Conservation (phyloP, 2,329 filamentous ascomycete species). For the Fusarium robinianum region DNA sequence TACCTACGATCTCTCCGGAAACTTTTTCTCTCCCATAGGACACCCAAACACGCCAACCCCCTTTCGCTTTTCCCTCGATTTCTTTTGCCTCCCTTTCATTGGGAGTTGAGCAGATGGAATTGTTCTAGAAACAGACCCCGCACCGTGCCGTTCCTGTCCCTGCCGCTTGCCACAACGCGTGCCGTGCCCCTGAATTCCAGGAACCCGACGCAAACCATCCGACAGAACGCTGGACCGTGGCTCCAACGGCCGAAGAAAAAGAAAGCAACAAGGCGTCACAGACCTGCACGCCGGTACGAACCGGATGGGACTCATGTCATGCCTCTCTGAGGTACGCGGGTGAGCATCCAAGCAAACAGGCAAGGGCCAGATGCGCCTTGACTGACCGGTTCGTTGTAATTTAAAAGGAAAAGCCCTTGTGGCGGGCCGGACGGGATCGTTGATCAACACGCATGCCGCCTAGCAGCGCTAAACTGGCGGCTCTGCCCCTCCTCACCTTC, state of each 20-base stretch:
- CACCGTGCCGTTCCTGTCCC: constrained; percentile 29
- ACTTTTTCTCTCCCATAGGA: no score
- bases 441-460: constrained; percentile 32
- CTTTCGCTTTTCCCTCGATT: constrained; percentile 6
- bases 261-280: no score
- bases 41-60: no score
- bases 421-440: constrained; percentile 34
- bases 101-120: constrained; percentile 28
- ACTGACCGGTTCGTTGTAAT: constrained; percentile 5
- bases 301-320: no score
- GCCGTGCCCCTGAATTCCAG: constrained; percentile 14
- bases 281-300: no score
- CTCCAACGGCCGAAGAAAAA: not conserved
- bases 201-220: constrained; percentile 5
- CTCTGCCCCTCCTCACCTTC: constrained; percentile 7
- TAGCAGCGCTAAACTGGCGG: constrained; percentile 28
- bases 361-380: not conserved
- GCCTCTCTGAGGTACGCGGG: not conserved
- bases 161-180: constrained; percentile 21
- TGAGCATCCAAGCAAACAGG: not conserved
- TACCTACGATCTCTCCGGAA: no score
- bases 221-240: not conserved
- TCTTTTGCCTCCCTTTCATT: constrained; percentile 14
- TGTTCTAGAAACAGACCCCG: constrained; percentile 36
- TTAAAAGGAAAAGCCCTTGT: constrained; percentile 22